These are phyloP conservation scores for Glycine tomentella DNA, from an alignment of 306 rosid species.

Conservation along the genomic window DNA sequence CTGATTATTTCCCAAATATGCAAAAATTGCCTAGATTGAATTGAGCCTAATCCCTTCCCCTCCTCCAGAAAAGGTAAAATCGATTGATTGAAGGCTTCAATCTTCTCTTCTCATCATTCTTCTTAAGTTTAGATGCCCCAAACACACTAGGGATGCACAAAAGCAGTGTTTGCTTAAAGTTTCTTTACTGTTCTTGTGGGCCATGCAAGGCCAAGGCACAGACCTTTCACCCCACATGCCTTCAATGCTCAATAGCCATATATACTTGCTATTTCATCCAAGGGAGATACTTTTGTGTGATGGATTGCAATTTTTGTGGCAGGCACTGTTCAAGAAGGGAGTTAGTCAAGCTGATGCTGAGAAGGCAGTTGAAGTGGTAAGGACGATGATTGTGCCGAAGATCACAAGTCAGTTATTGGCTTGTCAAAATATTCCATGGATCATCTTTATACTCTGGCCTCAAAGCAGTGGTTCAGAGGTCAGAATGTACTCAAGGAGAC, in stretches of 20 bases:
- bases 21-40: conserved; percentile 10
- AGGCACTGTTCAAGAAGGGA: conserved; percentile 90
- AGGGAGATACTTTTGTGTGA: conserved; percentile 26
- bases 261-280: conserved; percentile 37
- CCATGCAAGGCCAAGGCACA: not conserved
- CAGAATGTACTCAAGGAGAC: conserved; percentile 66
- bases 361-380: conserved; percentile 77
- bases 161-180: conserved; percentile 31
- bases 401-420: conserved; percentile 48
- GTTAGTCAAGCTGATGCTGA: conserved; percentile 74
- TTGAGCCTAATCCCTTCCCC: not conserved
- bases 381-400: conserved; percentile 51
- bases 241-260: not conserved
- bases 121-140: not conserved
- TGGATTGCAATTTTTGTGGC: conserved; percentile 51
- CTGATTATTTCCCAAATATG: not conserved
- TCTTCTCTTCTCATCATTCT: conserved; percentile 15
- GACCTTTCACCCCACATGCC: conserved; percentile 3
- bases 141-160: not conserved
- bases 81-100: conserved; percentile 9
- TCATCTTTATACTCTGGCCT: conserved; percentile 73
- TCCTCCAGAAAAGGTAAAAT: not conserved
- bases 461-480: conserved; percentile 84
- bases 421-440: conserved; percentile 64
- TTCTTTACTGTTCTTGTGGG: conserved; percentile 6